Percentiles rank a stretch among this genome's conserved stretches.
Conservation (phyloP, 2,329 filamentous ascomycete genomes). For the Aspergillus sp. region DNA sequence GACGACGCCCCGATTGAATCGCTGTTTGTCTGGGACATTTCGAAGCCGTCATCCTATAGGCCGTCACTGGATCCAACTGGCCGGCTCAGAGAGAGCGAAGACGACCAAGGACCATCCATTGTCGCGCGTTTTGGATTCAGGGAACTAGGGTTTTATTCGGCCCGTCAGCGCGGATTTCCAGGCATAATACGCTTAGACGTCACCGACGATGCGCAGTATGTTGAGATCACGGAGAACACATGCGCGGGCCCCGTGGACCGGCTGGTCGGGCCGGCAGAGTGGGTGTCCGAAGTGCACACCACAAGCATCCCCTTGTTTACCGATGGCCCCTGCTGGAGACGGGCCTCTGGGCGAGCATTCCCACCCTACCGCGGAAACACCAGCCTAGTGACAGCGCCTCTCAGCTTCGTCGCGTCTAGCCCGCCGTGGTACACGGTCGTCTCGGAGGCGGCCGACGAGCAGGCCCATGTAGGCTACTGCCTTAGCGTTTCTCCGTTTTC, state of each 20-base stretch:
- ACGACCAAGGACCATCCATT: constrained; percentile 33
- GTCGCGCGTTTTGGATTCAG: constrained; percentile 43
- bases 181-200: constrained; percentile 43
- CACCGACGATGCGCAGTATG: constrained; percentile 36
- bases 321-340: constrained; percentile 43
- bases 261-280: constrained; percentile 31
- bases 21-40: constrained; percentile 53
- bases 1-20: constrained; percentile 51
- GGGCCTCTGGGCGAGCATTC: constrained; percentile 36
- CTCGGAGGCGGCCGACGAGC: constrained; percentile 25
- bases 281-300: constrained; percentile 38
- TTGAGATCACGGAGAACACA: constrained; percentile 51
- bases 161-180: constrained; percentile 46
- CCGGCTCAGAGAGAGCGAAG: constrained; percentile 20
- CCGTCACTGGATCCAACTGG: constrained; percentile 44
- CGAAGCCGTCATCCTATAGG: constrained; percentile 38
- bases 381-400: constrained; percentile 25
- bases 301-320: constrained; percentile 47
- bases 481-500: constrained; percentile 23
- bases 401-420: constrained; percentile 12
- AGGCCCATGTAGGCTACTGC: constrained; percentile 25
- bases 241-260: constrained; percentile 42
- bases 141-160: constrained; percentile 44
- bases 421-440: constrained; percentile 29
- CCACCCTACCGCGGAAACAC: constrained; percentile 38